These are phyloP conservation scores for Aspergillus saccharolyticus DNA, from an alignment of 495 filamentous ascomycete species.

Conservation along the genomic window DNA sequence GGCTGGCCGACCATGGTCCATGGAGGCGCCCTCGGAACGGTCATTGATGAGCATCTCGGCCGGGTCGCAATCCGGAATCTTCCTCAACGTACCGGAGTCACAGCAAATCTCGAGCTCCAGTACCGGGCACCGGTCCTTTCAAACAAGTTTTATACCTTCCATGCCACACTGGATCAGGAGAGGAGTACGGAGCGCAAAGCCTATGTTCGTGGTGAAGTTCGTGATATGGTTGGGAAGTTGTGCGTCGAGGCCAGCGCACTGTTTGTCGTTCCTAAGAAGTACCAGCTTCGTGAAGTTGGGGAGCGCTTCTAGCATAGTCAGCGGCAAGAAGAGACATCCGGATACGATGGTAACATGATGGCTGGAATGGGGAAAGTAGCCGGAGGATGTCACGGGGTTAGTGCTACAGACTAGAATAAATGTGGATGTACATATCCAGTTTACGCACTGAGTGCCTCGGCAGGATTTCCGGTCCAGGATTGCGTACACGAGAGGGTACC, in stretches of 20 bases:
- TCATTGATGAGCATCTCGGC: constrained; percentile 60
- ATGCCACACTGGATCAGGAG: constrained; percentile 42
- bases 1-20: constrained; percentile 78
- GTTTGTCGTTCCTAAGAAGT: constrained; percentile 57
- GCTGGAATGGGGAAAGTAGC: too few species aligned
- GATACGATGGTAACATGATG: too few species aligned
- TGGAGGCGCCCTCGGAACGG: constrained; percentile 66
- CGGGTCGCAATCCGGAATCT: constrained; percentile 38
- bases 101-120: constrained; percentile 58
- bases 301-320: constrained; percentile 37
- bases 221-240: constrained; percentile 46
- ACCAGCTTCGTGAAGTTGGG: constrained; percentile 40
- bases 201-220: constrained; percentile 53
- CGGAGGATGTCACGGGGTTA: not conserved
- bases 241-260: constrained; percentile 55
- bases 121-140: constrained; percentile 57
- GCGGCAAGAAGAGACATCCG: too few species aligned
- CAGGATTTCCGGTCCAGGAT: too few species aligned
- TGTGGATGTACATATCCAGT: too few species aligned
- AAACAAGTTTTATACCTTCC: constrained; percentile 59
- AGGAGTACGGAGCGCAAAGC: constrained; percentile 57
- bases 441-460: too few species aligned
- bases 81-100: constrained; percentile 48
- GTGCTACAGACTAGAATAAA: too few species aligned
- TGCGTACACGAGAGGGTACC: too few species aligned